Evolutionary conservation across 2,329 filamentous ascomycete genomes (phyloP), one percentile per base, ranked within the genome.

Genomic region (Pseudogymnoascus sp.): DNA sequence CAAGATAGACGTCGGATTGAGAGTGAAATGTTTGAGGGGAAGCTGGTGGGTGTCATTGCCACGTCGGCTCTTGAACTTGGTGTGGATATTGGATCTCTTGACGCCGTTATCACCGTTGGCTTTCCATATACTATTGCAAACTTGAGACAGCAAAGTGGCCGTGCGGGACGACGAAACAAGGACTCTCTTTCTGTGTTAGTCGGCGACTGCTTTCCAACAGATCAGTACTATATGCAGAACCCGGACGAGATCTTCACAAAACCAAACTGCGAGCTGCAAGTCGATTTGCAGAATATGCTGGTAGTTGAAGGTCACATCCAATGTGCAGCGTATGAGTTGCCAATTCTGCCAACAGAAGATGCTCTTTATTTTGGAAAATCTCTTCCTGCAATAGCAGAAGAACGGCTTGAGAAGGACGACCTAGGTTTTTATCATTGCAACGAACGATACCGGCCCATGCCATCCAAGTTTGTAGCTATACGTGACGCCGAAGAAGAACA

Each of bases 81-180:
- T 28, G 91, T 99, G 43, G 95, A 99, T 72, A 98, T 99, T 68
- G 95, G 95, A 14, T 90, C 89, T 1, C 79, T 99, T 7, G 95
- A 99, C 75, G 95, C 93, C 62, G 95, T 99, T 11, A 82, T 99
- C 65, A 96, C 91, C 0, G 89, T 96, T 72, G 93, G 93, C 0
- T 99, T 99, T 66, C 95, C 95, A 0, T 97, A 96, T 70, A 96
- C 91, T 0, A 96, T 99, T 65, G 89, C 95, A 35, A 98, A 98
- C 71, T 79, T 98, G 56, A 85, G 95, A 8, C 95, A 99, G 73
- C 95, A 99, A 74, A 96, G 91, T 70, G 95, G 95, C 12, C 86
- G 95, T 70, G 95, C 95, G 19, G 95, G 95, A 11, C 85, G 95
- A 64, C 84, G 93, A 65, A 97, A 97, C 72, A 96, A 91, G 71